Evolutionary conservation across 164 flowering plant species (phyloP), one percentile per base, ranked within the genome.

Genomic region (Chloranthus sessilifolius): DNA sequence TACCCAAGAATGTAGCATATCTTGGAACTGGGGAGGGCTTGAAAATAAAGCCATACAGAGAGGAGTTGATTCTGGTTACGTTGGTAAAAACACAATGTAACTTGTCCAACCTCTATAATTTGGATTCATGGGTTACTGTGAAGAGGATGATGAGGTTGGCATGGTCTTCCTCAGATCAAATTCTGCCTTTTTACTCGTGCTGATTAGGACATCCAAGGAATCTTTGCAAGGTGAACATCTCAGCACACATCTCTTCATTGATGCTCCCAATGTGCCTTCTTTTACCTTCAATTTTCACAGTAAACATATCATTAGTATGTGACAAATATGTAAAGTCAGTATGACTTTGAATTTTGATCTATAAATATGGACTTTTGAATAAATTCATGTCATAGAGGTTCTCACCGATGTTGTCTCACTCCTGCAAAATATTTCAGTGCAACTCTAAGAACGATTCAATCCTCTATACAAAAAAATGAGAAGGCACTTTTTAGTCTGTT

Each of bases 391-490:
- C n/a, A n/a, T 7, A 14, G 7, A 21, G 50, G 19, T 25, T 51
- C 33, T 37, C 25, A 55, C 65, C 61, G 20, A n/a, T n/a, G n/a
- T 53, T 31, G 26, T 54, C 37, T 49, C 37, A 45, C 47, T 35
- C 6, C 39, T 34, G 46, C 66, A 64, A 24, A 61, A 30, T 23
- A 53, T 25, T 15, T 60, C 60, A 15, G 47, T 56, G 63, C 73
- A 69, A 45, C 69, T 69, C 66, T 63, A 61, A 16, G 66, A 64
- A 37, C 54, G 50, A 44, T 16, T 20, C 25, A 42, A 47, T 27
- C 36, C 47, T 41, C 68, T 68, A 30, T 39, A 55, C 19, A 33
- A 7, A 53, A 50, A 42, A 20, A 29, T n/a, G 26, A 43, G 10
- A 10, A 20, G 38, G 12, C n/a, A n/a, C n/a, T 1, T 37, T n/a